Evolutionary conservation across 2,329 filamentous ascomycete genomes (phyloP), one percentile per base, ranked within the genome.

Genomic region (Drechslerella stenobrocha): DNA sequence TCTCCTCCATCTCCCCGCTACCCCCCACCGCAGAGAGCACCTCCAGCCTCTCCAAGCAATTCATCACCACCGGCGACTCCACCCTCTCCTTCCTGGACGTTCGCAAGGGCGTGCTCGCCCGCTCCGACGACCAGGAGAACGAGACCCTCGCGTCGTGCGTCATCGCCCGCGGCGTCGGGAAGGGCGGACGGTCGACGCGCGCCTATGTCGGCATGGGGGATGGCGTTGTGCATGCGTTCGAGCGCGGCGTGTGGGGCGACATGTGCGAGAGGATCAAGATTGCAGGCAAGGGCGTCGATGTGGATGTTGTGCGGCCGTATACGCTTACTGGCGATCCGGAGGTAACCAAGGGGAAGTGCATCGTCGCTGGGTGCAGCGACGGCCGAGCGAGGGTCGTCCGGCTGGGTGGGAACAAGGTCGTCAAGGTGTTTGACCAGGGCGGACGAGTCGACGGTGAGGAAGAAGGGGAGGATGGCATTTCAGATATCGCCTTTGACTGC

Each of bases 121-220:
- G 87, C 65, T 96, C 90, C 71, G 93, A 96, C 74, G 90, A 97
- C 73, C 93, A 97, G 75, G 93, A 95, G 73, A 91, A 96, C 71
- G 90, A 97, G 77, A 79, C 97, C 63, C 81, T 96, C n/a, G 88
- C 87, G 73, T 87, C 88, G 0, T 80, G 84, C 46, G 89, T 90
- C 74, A 84, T 97, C 15, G 83, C 86, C 0, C 90, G 90, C 0
- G 84, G 88, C 0, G 85, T 86, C 26, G 85, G 84, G 75, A 79
- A 79, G 70, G 81, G 82, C 67, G 75, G 81, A 93, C 2, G 76
- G 93, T 1, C 89, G 90, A 0, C 87, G 89, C 32, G 89, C 89
- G 71, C 71, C 26, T 59, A 73, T n/a, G 48, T 73, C 4, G 72
- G 72, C 1, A 72, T 70, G 45, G 48, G 71, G 7, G 65, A 70